phyloP scores from a whole-genome alignment of 768 basidiomycete species.

The Trametes maxima region DNA sequence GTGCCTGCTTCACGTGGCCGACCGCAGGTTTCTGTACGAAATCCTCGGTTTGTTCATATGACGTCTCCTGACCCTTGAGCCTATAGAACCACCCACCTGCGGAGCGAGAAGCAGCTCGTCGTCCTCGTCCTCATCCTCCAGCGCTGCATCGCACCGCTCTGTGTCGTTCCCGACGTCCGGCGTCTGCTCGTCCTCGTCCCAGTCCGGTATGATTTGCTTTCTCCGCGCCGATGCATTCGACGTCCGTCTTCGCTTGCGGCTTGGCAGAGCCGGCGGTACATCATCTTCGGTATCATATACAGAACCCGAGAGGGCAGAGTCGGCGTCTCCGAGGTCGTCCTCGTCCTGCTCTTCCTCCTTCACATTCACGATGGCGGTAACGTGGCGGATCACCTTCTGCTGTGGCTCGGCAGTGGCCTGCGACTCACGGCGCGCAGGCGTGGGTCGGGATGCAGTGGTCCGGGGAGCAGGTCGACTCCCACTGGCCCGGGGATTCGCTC shows the following conservation, averaged over 20 bases:
- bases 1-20: background rate
- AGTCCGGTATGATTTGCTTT: slow-evolving; percentile 17
- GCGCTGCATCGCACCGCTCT: slow-evolving; percentile 26
- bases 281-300: slow-evolving; percentile 21
- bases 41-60: background rate
- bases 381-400: slow-evolving; percentile 58
- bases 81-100: slow-evolving; percentile 43
- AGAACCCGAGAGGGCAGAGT: slow-evolving; percentile 18
- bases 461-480: slow-evolving; percentile 6
- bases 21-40: background rate
- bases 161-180: slow-evolving; percentile 15
- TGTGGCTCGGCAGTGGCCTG: slow-evolving; percentile 22
- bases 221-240: slow-evolving; percentile 4
- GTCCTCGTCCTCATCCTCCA: slow-evolving; percentile 19
- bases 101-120: slow-evolving; percentile 37
- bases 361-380: slow-evolving; percentile 61
- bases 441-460: slow-evolving; percentile 3
- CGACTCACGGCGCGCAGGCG: slow-evolving; percentile 5
- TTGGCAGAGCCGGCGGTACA: slow-evolving; percentile 15
- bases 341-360: slow-evolving; percentile 62
- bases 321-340: slow-evolving; percentile 24
- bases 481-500: background rate
- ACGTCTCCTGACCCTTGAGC: background rate
- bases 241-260: slow-evolving; percentile 37
- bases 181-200: slow-evolving; percentile 37